Conservation (phyloP, 129 eudicot genomes). For the Artemisia tridentata region DNA sequence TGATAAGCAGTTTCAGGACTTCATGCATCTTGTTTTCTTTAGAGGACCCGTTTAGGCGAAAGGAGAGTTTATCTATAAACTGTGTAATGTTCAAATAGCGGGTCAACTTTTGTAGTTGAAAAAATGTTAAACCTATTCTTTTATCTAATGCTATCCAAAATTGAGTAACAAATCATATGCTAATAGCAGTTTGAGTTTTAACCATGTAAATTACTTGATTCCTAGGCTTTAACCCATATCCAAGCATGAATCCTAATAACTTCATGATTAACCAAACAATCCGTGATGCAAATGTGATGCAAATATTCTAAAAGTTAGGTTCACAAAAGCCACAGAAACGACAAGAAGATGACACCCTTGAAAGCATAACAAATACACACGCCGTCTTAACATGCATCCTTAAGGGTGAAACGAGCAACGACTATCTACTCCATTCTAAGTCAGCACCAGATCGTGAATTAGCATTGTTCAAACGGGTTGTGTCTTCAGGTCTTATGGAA, state of each 20-base stretch:
- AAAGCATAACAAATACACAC: slow-evolving; percentile 7
- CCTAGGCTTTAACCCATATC: neutral
- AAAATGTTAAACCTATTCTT: no score
- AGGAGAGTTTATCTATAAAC: no score
- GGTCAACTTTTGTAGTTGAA: no score
- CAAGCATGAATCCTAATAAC: slow-evolving; percentile 9
- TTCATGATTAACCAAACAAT: slow-evolving; percentile 9
- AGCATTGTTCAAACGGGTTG: slow-evolving; percentile 40
- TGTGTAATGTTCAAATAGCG: no score
- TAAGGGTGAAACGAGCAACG: slow-evolving; percentile 3
- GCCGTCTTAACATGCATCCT: neutral
- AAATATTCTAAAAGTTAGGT: slow-evolving; percentile 10
- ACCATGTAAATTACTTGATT: neutral
- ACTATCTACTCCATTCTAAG: slow-evolving; percentile 86
- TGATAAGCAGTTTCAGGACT: neutral
- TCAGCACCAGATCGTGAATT: slow-evolving; percentile 61
- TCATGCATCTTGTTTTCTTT: slow-evolving; percentile 17
- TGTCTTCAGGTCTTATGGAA: slow-evolving; percentile 59
- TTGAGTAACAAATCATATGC: no score
- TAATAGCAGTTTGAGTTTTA: neutral
- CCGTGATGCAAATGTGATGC: neutral
- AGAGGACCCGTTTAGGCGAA: slow-evolving; percentile 13
- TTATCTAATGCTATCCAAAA: no score
- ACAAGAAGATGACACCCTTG: slow-evolving; percentile 12
- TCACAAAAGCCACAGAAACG: slow-evolving; percentile 13